Conservation (phyloP, 2,329 filamentous ascomycete genomes). For the Sporothrix euskadiensis region DNA sequence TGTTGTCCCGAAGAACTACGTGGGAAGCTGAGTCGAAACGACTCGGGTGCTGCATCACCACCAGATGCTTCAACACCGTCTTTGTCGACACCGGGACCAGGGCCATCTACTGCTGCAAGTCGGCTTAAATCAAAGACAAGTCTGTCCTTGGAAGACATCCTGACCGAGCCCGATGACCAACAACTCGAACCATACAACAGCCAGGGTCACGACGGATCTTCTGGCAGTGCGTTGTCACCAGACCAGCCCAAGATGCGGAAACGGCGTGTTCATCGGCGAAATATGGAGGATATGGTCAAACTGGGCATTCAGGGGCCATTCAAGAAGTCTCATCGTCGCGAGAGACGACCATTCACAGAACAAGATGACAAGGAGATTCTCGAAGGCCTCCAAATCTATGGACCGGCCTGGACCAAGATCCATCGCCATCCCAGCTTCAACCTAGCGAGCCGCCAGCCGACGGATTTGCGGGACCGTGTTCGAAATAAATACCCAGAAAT, state of each 20-base stretch:
- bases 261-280: conserved; percentile 47
- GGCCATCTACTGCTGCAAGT: conserved; percentile 15
- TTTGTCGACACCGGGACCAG: not conserved
- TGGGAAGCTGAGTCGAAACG: conserved; percentile 40
- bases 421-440: conserved; percentile 60
- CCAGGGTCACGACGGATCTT: conserved; percentile 28
- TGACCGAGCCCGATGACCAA: conserved; percentile 50
- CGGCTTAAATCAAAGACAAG: conserved; percentile 49
- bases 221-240: conserved; percentile 21
- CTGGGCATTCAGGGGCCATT: conserved; percentile 64
- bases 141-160: conserved; percentile 56
- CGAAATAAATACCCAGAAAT: conserved; percentile 64
- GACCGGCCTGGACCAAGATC: conserved; percentile 66
- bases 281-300: conserved; percentile 47
- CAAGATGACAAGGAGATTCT: conserved; percentile 64
- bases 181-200: conserved; percentile 31
- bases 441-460: conserved; percentile 60
- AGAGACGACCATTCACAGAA: conserved; percentile 61
- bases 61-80: conserved; percentile 3
- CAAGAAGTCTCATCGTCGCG: conserved; percentile 61
- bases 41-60: conserved; percentile 18
- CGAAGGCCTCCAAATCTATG: conserved; percentile 59
- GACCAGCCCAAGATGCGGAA: conserved; percentile 40
- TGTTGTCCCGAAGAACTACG: conserved; percentile 64
- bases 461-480: conserved; percentile 63